Evolutionary conservation across 305 asterid genomes (phyloP).

Genomic region (Solanum hybrid): DNA sequence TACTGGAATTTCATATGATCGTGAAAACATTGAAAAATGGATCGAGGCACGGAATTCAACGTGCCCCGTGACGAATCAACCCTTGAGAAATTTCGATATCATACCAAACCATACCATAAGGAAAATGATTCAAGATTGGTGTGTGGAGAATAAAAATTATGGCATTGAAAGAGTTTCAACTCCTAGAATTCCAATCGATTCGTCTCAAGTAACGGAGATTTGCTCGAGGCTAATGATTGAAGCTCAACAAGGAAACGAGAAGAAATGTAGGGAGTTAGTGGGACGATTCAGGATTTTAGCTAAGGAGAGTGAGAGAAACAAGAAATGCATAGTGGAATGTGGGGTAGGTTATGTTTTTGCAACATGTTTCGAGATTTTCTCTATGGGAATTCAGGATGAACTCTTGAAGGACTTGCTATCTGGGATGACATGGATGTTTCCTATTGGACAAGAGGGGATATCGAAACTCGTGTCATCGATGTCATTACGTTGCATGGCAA

Average conservation of each 20-base stretch:
- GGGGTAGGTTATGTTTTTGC: slow-evolving; percentile 50
- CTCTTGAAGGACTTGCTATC: slow-evolving; percentile 40
- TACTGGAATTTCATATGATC: slow-evolving; percentile 79
- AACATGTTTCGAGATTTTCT: slow-evolving; percentile 40
- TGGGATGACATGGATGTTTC: slow-evolving; percentile 56
- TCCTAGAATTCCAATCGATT: slow-evolving; percentile 53
- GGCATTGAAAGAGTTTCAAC: slow-evolving; percentile 88
- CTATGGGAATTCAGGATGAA: slow-evolving; percentile 16
- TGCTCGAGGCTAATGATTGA: slow-evolving; percentile 34
- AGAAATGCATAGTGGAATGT: slow-evolving; percentile 36
- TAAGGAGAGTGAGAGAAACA: slow-evolving; percentile 68
- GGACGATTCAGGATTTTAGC: slow-evolving; percentile 36
- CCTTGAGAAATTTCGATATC: slow-evolving; percentile 27
- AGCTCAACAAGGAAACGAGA: slow-evolving; percentile 19
- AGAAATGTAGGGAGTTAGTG: slow-evolving; percentile 35
- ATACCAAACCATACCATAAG: slow-evolving; percentile 71
- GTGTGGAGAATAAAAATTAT: slow-evolving; percentile 53
- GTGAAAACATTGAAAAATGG: slow-evolving; percentile 81
- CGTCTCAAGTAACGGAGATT: slow-evolving; percentile 35
- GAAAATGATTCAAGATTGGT: slow-evolving; percentile 88
- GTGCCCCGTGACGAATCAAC: slow-evolving; percentile 80
- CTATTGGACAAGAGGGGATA: slow-evolving; percentile 36
- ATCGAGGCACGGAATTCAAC: slow-evolving; percentile 40
- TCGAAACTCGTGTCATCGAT: slow-evolving; percentile 38
- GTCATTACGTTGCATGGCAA: slow-evolving; percentile 49